Conservation (phyloP, 257 asterid species). For the Gynochthodes officinalis region DNA sequence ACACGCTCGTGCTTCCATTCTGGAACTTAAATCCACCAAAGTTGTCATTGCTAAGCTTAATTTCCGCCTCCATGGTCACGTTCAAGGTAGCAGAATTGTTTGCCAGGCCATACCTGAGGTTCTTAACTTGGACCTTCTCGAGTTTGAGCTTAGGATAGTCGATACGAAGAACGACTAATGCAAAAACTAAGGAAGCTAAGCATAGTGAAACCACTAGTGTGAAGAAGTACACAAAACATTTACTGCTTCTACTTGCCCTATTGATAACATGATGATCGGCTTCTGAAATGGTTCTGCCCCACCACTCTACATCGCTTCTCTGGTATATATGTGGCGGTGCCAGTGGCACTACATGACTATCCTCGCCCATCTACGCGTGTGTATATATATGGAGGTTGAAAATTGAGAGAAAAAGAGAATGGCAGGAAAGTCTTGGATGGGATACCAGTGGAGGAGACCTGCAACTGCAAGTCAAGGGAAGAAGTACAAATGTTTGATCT, state of each 20-base stretch:
- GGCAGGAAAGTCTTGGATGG: no score
- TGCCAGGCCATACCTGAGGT: constrained; percentile 9
- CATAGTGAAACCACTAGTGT: constrained; percentile 25
- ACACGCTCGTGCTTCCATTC: constrained; percentile 23
- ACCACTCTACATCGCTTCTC: constrained; percentile 5
- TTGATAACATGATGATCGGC: not conserved
- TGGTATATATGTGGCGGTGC: constrained; percentile 21
- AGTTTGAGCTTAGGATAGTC: constrained; percentile 30
- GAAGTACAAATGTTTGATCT: no score
- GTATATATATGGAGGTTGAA: not conserved
- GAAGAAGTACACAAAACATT: constrained; percentile 38
- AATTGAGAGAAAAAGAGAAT: not conserved
- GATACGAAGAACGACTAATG: constrained; percentile 34
- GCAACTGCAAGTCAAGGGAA: no score
- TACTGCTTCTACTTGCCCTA: constrained; percentile 20
- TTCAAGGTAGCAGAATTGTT: constrained; percentile 21
- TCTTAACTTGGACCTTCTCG: constrained; percentile 13
- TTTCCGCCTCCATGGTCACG: constrained; percentile 27
- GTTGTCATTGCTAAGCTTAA: constrained; percentile 36
- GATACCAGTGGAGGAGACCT: not conserved
- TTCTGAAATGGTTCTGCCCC: not conserved
- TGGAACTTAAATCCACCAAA: constrained; percentile 41
- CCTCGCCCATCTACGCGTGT: constrained; percentile 23
- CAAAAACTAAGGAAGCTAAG: constrained; percentile 37
- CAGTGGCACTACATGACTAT: constrained; percentile 18